Base-by-base conservation (phyloP, 179 eudicot species). In the Silene coronaria region DNA sequence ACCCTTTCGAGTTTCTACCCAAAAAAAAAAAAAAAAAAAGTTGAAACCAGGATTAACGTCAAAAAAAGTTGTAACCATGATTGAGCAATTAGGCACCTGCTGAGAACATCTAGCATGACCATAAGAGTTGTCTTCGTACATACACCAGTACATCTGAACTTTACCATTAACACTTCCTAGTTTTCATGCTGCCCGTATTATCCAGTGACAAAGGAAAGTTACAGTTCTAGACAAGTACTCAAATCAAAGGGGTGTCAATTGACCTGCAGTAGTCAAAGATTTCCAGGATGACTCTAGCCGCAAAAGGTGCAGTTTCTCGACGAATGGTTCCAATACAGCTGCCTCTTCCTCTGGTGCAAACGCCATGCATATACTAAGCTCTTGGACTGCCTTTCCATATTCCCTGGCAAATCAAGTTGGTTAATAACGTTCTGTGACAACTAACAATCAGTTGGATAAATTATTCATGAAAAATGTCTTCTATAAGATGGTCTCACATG, bases 321-420 rank as follows among this genome's bases (percentile, higher is more conserved):
- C 96, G 65, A 93, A 93, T 51, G 93, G 91, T 82, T 93, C 97
- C 73, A 93, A 76, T 38, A 93, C 82, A 71, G 86, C 90, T 22
- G 96, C 91, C 85, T 93, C 93, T 79, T 91, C 97, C 83, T 89
- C 97, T 1, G 98, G 98, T 53, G 98, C 97, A 82, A 91, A 91
- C 51, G 97, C 98, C 98, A 93, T 93, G 86, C 97, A 93, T 60
- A 93, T 93, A 85, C 98, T 93, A 42, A 93, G 91, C 87, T 93
- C 98, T 87, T 91, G 96, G 60, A 93, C 97, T 12, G 98, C 93
- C 74, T 82, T 85, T 63, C 85, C 91, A n/a, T 93, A 93, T 77
- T 89, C 88, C 88, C 98, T 93, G 83, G 6, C 24, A 80, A 27
- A 32, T 28, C 51, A 66, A 63, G 70, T 27, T 30, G 13, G 36